These are phyloP conservation scores for Tuber umbilicatum DNA, from an alignment of 495 filamentous ascomycete species.

Conservation along the genomic window DNA sequence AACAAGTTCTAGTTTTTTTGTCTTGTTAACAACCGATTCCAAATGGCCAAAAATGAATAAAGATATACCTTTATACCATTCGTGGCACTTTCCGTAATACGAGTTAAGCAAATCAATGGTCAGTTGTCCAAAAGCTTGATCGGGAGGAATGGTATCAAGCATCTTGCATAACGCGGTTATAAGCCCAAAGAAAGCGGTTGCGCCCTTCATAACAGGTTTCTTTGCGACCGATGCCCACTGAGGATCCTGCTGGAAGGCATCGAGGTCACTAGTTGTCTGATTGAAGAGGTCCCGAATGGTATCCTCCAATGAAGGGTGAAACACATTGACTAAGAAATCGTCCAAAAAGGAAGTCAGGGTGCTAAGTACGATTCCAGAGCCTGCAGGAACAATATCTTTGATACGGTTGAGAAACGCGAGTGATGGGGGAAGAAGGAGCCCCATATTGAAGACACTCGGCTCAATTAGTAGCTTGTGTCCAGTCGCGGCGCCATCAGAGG, in stretches of 20 bases:
- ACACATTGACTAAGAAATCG: constrained; percentile 96
- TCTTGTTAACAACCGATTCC: not conserved
- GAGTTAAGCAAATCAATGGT: constrained; percentile 82
- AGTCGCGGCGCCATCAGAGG: constrained; percentile 55
- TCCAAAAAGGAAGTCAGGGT: constrained; percentile 93
- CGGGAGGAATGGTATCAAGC: constrained; percentile 90
- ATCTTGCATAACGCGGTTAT: constrained; percentile 87
- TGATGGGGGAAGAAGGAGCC: constrained; percentile 84
- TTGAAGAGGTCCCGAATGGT: constrained; percentile 83
- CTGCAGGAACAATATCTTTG: constrained; percentile 81
- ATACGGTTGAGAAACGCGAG: constrained; percentile 84
- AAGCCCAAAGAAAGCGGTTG: constrained; percentile 75
- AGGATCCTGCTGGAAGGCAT: constrained; percentile 82
- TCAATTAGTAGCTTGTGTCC: constrained; percentile 85
- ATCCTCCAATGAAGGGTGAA: constrained; percentile 92
- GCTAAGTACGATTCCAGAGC: constrained; percentile 73
- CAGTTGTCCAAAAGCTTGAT: constrained; percentile 86
- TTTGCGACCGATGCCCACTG: constrained; percentile 71
- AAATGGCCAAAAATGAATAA: too few species aligned
- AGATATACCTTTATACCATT: constrained; percentile 68
- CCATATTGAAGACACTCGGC: constrained; percentile 97
- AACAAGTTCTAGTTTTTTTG: constrained; percentile 32
- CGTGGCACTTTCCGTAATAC: constrained; percentile 84
- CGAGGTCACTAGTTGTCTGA: constrained; percentile 69
- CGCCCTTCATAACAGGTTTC: constrained; percentile 88